A percentile compares a stretch with the other conserved stretches of the same genome.
Conservation (phyloP, 805 yeast genomes). For the Candida stauntonica region DNA sequence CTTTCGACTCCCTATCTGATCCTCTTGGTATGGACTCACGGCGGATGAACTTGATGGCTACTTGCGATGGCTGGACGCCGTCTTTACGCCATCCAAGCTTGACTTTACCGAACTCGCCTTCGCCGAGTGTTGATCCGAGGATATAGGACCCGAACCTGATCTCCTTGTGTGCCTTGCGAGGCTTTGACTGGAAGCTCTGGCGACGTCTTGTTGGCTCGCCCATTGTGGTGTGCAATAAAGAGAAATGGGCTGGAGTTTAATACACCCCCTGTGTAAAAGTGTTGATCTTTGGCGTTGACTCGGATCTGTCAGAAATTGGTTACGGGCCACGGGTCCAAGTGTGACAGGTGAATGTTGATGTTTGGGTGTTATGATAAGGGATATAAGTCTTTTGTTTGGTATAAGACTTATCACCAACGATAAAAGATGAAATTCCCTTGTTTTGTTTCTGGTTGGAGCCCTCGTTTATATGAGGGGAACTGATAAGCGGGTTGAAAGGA, state of each 20-base stretch:
- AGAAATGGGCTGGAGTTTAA: no score
- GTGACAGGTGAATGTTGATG: no score
- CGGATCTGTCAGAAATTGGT: no score
- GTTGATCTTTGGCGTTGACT: no score
- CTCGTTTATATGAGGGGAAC: no score
- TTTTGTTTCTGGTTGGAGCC: not conserved
- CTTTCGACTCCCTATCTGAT: conserved; percentile 80
- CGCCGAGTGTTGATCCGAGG: conserved; percentile 91
- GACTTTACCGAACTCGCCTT: conserved; percentile 98
- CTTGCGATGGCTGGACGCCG: conserved; percentile 65
- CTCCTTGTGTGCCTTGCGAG: conserved; percentile 46
- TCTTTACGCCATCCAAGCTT: conserved; percentile 94
- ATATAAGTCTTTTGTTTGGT: no score
- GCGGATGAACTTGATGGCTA: conserved; percentile 88
- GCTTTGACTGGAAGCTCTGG: conserved; percentile 25
- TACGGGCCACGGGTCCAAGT: no score
- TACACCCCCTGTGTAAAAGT: no score
- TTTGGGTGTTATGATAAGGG: no score
- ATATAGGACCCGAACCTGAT: conserved; percentile 87
- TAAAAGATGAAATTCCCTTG: not conserved
- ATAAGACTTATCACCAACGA: no score
- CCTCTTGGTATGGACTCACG: conserved; percentile 86
- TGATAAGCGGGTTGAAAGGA: no score
- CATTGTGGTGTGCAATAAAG: conserved; percentile 5
- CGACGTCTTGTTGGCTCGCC: conserved; percentile 20